Conservation (phyloP, 2,329 filamentous ascomycete species). For the Pestalotiopsis sp. region DNA sequence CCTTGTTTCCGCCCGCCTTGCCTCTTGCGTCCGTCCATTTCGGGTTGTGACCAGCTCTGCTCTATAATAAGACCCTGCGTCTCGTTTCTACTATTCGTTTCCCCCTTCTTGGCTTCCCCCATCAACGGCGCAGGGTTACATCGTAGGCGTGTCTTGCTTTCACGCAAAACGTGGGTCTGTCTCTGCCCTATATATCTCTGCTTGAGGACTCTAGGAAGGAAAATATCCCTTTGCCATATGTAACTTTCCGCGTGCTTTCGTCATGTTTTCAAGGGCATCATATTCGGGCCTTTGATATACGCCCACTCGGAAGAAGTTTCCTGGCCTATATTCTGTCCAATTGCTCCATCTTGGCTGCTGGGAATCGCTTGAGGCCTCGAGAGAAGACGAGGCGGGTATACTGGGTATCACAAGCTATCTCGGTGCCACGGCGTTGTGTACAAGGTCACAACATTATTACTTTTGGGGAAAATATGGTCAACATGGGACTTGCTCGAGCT, state of each 20-base stretch:
- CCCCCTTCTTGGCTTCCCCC: background rate
- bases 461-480: background rate
- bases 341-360: background rate
- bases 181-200: background rate
- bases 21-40: background rate
- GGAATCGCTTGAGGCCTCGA: background rate
- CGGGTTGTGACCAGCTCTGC: background rate
- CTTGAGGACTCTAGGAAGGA: background rate
- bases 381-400: background rate
- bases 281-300: background rate
- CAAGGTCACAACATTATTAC: background rate
- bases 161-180: background rate
- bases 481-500: background rate
- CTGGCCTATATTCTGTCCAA: background rate
- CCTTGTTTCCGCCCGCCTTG: background rate
- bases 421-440: background rate
- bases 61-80: background rate
- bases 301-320: background rate
- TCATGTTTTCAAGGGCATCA: background rate
- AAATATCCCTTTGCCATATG: background rate
- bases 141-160: background rate
- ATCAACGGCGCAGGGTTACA: background rate
- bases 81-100: background rate
- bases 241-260: background rate
- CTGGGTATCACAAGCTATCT: background rate